These are phyloP conservation scores for Bauhinia variegata DNA, from an alignment of 306 rosid species.

Conservation along the genomic window DNA sequence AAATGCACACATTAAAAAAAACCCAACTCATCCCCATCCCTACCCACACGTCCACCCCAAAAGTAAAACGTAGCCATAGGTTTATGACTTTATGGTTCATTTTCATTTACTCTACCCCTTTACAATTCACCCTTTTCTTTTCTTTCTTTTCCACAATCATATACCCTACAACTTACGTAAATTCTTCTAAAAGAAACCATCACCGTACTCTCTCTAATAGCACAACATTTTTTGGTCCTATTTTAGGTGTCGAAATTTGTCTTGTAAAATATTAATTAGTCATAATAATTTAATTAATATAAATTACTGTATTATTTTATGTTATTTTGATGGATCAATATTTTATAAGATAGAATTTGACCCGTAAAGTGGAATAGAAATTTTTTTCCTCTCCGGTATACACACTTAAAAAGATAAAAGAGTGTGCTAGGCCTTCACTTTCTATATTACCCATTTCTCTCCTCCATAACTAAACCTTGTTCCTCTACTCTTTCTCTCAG, in stretches of 20 bases:
- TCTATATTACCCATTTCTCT: not conserved
- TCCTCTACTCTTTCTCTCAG: not conserved
- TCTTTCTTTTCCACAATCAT: slow-evolving; percentile 31
- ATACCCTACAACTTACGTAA: slow-evolving; percentile 48
- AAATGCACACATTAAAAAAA: too few species aligned
- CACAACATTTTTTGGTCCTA: too few species aligned
- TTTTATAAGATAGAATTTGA: too few species aligned
- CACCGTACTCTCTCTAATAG: not conserved
- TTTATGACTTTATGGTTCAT: slow-evolving; percentile 1
- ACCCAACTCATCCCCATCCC: too few species aligned
- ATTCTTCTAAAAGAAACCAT: slow-evolving; percentile 54
- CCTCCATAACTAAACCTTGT: not conserved
- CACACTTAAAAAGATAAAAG: not conserved
- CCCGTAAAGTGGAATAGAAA: too few species aligned
- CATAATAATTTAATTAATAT: too few species aligned
- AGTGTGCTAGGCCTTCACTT: not conserved
- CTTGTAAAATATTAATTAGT: too few species aligned
- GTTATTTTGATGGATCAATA: too few species aligned
- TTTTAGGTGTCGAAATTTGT: too few species aligned
- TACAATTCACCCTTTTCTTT: not conserved
- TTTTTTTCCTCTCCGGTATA: not conserved
- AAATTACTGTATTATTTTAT: too few species aligned
- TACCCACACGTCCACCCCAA: too few species aligned
- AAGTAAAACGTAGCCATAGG: not conserved
- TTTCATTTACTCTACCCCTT: too few species aligned